Evolutionary conservation across 2,329 filamentous ascomycete species (phyloP).

Genomic region (Clonostachys byssicola): DNA sequence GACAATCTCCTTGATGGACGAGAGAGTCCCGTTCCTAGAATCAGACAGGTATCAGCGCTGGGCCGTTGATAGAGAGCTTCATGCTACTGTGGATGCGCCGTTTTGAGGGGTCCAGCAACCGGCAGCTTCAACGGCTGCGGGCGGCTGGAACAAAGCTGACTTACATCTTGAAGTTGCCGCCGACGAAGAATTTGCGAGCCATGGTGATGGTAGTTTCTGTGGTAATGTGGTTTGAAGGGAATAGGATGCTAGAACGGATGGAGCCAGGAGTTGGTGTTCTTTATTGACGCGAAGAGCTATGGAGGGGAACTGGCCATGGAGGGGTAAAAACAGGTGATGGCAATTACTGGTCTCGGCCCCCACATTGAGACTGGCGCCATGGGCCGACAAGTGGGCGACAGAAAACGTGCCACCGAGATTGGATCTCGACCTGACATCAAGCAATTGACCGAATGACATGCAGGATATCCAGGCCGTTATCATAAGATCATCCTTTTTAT

Average conservation of each 20-base stretch:
- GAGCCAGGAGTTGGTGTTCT: background rate
- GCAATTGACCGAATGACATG: too few relatives aligned
- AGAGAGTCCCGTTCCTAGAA: slow-evolving; percentile 86
- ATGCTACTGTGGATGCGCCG: background rate
- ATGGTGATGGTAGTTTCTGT: slow-evolving; percentile 51
- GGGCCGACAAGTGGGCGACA: too few relatives aligned
- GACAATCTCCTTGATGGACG: slow-evolving; percentile 89
- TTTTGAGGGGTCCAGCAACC: background rate
- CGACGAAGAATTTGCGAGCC: slow-evolving; percentile 95
- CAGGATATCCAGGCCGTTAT: too few relatives aligned
- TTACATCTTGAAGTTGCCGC: slow-evolving; percentile 99
- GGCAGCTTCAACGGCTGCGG: slow-evolving; percentile 1
- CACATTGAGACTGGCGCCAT: too few relatives aligned
- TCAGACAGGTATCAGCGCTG: slow-evolving; percentile 1
- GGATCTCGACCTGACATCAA: too few relatives aligned
- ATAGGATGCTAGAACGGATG: background rate
- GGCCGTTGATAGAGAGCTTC: background rate
- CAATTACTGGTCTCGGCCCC: too few relatives aligned
- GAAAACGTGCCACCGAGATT: too few relatives aligned
- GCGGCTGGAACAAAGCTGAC: slow-evolving; percentile 17
- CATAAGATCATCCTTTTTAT: too few relatives aligned
- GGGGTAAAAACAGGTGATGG: background rate
- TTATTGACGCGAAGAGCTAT: slow-evolving; percentile 1
- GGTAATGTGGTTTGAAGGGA: slow-evolving; percentile 5
- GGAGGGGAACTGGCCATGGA: slow-evolving; percentile 1